Percentiles rank a stretch among this genome's conserved stretches.
Conservation (phyloP, 2,329 filamentous ascomycete species). For the Gnomoniopsis sp. region DNA sequence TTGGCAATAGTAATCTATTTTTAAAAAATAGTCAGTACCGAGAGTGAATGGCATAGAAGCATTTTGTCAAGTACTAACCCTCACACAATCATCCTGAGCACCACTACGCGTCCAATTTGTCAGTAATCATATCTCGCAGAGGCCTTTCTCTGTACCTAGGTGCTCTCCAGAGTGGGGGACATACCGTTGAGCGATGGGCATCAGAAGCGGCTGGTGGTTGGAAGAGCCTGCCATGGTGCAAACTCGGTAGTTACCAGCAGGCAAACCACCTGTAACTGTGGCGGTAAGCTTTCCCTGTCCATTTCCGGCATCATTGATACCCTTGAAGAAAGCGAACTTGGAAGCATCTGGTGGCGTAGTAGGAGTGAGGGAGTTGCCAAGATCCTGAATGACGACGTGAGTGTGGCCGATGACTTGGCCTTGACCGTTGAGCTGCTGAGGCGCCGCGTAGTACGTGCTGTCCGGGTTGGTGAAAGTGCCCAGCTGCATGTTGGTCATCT, state of each 20-base stretch:
- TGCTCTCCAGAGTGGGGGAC: not conserved
- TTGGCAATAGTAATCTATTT: conserved; percentile 15
- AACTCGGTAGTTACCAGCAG: conserved; percentile 60
- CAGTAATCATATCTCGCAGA: not conserved
- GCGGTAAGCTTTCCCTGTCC: conserved; percentile 51
- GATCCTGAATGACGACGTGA: conserved; percentile 56
- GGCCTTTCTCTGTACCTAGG: not conserved
- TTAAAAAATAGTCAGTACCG: not conserved
- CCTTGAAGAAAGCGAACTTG: conserved; percentile 63
- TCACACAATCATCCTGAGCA: conserved; percentile 62
- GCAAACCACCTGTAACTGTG: conserved; percentile 54
- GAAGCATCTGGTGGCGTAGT: conserved; percentile 48
- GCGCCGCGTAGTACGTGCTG: conserved; percentile 58
- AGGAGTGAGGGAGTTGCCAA: conserved; percentile 49
- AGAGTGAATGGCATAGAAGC: not conserved
- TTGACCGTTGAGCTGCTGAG: conserved; percentile 46
- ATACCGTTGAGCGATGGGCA: conserved; percentile 60
- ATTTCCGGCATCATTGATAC: conserved; percentile 60
- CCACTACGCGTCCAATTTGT: conserved; percentile 35
- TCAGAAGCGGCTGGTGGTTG: conserved; percentile 65
- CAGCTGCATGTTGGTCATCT: conserved; percentile 49
- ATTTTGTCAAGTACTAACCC: conserved; percentile 43
- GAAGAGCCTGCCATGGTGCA: conserved; percentile 62
- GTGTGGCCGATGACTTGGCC: conserved; percentile 57
- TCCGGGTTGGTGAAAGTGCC: conserved; percentile 61